Base-by-base conservation (phyloP, 176 grass and related monocot genomes). In the Aegilops sharonensis region DNA sequence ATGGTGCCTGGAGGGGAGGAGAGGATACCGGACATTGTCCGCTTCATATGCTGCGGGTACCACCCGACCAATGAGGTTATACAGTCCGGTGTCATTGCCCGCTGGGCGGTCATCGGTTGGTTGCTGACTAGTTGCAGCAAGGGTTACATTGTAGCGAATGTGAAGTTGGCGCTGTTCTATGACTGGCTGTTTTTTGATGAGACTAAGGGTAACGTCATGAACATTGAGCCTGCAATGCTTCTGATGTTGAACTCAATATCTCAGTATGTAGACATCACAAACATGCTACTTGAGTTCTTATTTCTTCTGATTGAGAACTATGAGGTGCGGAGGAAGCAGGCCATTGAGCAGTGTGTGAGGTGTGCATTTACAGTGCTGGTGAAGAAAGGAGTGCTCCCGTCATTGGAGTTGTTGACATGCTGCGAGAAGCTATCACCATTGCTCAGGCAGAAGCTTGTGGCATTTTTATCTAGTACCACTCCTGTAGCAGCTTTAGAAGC, bases 161-260 rank as follows among this genome's bases (percentile, higher is more conserved):
- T 72, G 3, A 98, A 98, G 88, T 77, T 98, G 18, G 93, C 88
- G 0, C 74, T 98, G 56, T 98, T 98, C 76, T 98, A 94, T 39
- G 93, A 95, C 50, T 98, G 93, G 96, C 65, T 98, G 35, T 94
- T 95, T 79, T 98, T 94, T 12, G 84, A 95, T 14, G 88, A 94
- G 48, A 85, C 20, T 3, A 73, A 70, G 37, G 88, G 85, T 63
- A 95, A 48, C 61, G 77, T 95, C 83, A 98, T 98, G 96, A 89
- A 94, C 73, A 89, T 98, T 25, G 96, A 98, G 45, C 96, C 96
- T 25, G 93, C 93, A 18, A 98, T 98, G 93, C 90, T 98, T 68
- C 79, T 95, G 66, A 98, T 98, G 81, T 84, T 94, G 83, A 94
- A 95, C 82, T 98, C 96, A 7, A 50, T 91, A 59, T 89, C 93